Evolutionary conservation across 106 monocot genomes (phyloP).

Genomic region (Apostasia shenzhenica): DNA sequence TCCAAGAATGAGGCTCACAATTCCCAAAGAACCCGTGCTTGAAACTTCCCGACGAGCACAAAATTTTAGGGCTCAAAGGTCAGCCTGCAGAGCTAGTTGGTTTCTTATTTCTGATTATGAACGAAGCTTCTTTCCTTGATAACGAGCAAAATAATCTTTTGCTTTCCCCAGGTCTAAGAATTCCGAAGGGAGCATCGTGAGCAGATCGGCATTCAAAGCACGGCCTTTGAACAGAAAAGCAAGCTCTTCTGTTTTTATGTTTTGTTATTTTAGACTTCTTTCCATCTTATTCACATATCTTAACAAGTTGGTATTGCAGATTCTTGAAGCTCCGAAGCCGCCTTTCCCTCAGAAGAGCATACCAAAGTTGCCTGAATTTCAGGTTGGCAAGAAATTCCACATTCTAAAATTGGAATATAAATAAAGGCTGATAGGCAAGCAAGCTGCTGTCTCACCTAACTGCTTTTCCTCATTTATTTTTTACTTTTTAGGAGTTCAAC

Average conservation of each 20-base stretch:
- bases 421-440: not conserved
- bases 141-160: not conserved
- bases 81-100: not conserved
- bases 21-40: conserved; percentile 78
- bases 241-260: not conserved
- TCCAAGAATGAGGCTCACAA: conserved; percentile 54
- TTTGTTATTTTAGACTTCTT: not conserved
- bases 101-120: not conserved
- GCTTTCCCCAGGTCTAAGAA: conserved; percentile 30
- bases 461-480: no score
- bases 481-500: conserved; percentile 47
- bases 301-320: conserved; percentile 21
- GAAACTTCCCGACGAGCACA: conserved; percentile 66
- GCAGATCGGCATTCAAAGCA: conserved; percentile 41
- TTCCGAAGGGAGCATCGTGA: conserved; percentile 13
- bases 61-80: conserved; percentile 34
- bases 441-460: no score
- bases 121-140: not conserved
- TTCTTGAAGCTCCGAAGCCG: conserved; percentile 55
- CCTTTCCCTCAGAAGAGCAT: conserved; percentile 45
- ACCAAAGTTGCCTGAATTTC: conserved; percentile 39
- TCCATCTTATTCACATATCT: not conserved
- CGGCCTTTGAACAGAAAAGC: conserved; percentile 75
- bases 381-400: conserved; percentile 19
- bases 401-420: not conserved